Base-by-base conservation (phyloP, 768 basidiomycete genomes). In the Lanmaoa rubissima region DNA sequence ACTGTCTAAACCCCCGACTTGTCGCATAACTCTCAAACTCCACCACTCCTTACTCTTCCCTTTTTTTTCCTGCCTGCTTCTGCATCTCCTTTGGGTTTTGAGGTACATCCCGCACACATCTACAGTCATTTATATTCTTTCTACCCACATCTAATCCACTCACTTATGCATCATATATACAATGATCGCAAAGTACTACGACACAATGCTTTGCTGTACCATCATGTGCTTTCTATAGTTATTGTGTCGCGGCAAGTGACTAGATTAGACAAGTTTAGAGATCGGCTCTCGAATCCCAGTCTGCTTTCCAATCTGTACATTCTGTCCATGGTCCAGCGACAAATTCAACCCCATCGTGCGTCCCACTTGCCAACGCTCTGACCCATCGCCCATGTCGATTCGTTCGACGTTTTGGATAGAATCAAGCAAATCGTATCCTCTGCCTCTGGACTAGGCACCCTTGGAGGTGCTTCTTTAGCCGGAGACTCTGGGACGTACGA, bases 371-470 rank as follows among this genome's bases (percentile, higher is more conserved):
- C 74, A 13, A 75, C 53, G 43, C 77, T 78, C 59, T 86, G 79
- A 7, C 70, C 74, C 38, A 81, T 65, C 21, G 74, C 72, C 79
- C 82, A 86, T 0, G 61, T 64, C 3, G 56, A 54, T 21, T 21
- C 48, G 17, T 14, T 51, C 19, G 52, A 38, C 1, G 50, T 50
- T 34, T 59, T 49, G 61, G 69, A 44, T 69, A 81, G 52, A 44
- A 83, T 60, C 39, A 84, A 51, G 61, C 73, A 77, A 70, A 77
- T 76, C 1, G 80, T 81, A 58, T 86, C 83, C 51, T 85, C 84
- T 3, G 79, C 80, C 41, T 84, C 78, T 12, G 50, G 61, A 28
- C 77, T 71, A 4, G 84, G 80, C 5, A 79, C 64, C 39, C 82
- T 74, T 5, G 69, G 53, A 0, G 78, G 76, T 0, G 66, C 62